Percentiles rank a stretch among this genome's conserved stretches.
Evolutionary conservation across 805 yeast species (phyloP).

Genomic region (Candida railenensis): DNA sequence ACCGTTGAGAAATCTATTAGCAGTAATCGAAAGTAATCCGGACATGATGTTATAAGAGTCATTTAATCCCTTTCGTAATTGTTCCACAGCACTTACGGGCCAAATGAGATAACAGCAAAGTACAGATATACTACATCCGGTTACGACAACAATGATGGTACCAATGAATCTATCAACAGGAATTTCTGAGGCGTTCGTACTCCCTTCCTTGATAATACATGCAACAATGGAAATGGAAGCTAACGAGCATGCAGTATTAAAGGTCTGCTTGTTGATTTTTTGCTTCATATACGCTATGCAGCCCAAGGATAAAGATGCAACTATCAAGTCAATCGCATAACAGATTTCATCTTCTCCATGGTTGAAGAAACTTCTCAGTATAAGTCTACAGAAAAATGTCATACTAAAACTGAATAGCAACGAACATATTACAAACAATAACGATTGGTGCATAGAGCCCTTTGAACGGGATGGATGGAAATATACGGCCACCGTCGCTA

Average conservation of each 20-base stretch:
- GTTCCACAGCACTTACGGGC: slow-evolving; percentile 57
- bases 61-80: slow-evolving; percentile 46
- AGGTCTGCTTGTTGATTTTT: slow-evolving; percentile 61
- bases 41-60: slow-evolving; percentile 55
- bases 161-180: slow-evolving; percentile 55
- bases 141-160: slow-evolving; percentile 54
- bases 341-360: slow-evolving; percentile 49
- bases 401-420: slow-evolving; percentile 53
- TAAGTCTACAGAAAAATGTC: slow-evolving; percentile 50
- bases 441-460: slow-evolving; percentile 78
- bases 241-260: slow-evolving; percentile 78
- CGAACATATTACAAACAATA: slow-evolving; percentile 57
- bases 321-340: slow-evolving; percentile 51
- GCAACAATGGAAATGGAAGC: slow-evolving; percentile 72
- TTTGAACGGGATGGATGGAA: slow-evolving; percentile 79
- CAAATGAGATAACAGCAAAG: slow-evolving; percentile 59
- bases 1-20: slow-evolving; percentile 51
- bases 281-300: slow-evolving; percentile 69
- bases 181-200: slow-evolving; percentile 54
- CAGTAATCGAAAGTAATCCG: slow-evolving; percentile 41
- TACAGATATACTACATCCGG: slow-evolving; percentile 63
- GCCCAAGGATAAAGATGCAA: slow-evolving; percentile 59
- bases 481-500: slow-evolving; percentile 81
- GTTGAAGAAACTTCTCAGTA: slow-evolving; percentile 47
- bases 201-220: slow-evolving; percentile 73